A percentile compares a stretch with the other conserved stretches of the same genome.
Conservation (phyloP, 2,329 filamentous ascomycete genomes). For the Beauveria caledonica region DNA sequence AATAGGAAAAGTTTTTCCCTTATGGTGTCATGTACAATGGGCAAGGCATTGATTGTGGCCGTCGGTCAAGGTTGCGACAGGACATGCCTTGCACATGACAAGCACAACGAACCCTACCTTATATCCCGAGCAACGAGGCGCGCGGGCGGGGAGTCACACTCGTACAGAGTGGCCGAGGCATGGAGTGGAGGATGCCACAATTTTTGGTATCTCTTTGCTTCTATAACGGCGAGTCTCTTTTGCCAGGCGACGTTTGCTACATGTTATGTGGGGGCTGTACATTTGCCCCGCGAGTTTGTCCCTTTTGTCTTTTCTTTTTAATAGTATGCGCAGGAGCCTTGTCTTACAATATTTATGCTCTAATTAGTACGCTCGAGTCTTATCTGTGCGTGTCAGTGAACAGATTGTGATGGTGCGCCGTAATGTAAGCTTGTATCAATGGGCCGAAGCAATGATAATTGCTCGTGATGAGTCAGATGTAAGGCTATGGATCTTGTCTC, state of each 20-base stretch:
- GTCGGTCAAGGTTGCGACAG: not conserved
- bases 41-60: not conserved
- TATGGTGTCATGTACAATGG: constrained; percentile 5
- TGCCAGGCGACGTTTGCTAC: constrained; percentile 2
- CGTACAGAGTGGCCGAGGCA: not conserved
- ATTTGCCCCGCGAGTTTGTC: constrained; percentile 6
- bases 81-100: not conserved
- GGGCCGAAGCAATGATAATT: not conserved
- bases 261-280: not conserved
- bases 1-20: constrained; percentile 8
- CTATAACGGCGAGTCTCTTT: not conserved
- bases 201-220: constrained; percentile 8
- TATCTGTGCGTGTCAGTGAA: not conserved
- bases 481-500: not conserved
- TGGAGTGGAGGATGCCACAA: not conserved
- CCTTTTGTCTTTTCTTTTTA: constrained; percentile 9
- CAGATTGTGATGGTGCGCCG: not conserved
- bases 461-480: not conserved
- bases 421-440: not conserved
- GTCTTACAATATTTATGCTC: constrained; percentile 11
- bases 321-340: constrained; percentile 12
- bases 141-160: not conserved
- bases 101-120: not conserved
- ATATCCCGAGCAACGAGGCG: not conserved
- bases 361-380: not conserved